Evolutionary conservation across 805 yeast species (phyloP), one percentile per base, ranked within the genome.

Genomic region (Kuraishia borneana): DNA sequence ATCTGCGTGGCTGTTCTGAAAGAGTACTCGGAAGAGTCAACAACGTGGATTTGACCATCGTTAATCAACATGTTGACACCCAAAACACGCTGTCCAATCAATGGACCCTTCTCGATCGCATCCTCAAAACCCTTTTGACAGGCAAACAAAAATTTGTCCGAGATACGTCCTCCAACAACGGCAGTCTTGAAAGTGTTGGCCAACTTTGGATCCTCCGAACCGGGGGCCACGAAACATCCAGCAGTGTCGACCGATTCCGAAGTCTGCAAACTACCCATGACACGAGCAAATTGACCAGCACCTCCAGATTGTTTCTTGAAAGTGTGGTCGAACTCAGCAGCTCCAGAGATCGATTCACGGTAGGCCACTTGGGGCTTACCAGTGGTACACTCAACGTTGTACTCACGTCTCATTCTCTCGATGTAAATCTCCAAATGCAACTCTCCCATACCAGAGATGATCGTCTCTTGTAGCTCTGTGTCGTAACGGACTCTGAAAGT

Each of bases 261-360:
- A 19, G 61, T 54, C 34, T 51, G 60, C 61, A 88, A 56, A 37
- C 66, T 70, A 55, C 99, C 97, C 59, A 87, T 81, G 51, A 89
- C 96, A 65, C 88, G 79, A 60, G 95, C 98, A 55, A 77, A 92
- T 68, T 92, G 99, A 63, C 99, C 99, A 44, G 97, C 94, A 73
- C 99, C 99, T 60, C 99, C 99, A 53, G 89, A 73, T 67, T 92
- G 99, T 56, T 87, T 89, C 73, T 92, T 92, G 68, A 89, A 97
- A 20, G 95, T 81, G 63, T 80, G 85, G 56, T 92, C 97, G 52
- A 92, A 89, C 10, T 75, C 67, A 21, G 89, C 70, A 28, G 83
- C 64, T 2, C 70, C 55, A 25, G 82, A 64, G 44, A 89, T 76
- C 27, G 97, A 81, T 63, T 92, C 99, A 61, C 99, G 78, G 65